Percentiles rank a stretch among this genome's conserved stretches.
Evolutionary conservation across 1,284 basidiomycete species (phyloP).

Genomic region (Cerrena zonata): DNA sequence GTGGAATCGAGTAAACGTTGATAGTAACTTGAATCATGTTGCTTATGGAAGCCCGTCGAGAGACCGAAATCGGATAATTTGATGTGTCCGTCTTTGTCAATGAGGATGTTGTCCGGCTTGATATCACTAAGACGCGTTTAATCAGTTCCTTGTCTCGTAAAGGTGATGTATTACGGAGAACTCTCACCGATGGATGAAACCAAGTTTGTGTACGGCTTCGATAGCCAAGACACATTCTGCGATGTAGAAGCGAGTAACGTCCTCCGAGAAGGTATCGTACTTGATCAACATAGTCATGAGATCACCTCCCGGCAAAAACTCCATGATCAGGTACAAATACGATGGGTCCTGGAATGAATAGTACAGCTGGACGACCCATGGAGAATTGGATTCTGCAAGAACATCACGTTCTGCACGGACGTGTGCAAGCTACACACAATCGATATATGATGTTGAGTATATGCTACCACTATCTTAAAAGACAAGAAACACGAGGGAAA

Average conservation of each 20-base stretch:
- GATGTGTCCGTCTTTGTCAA: constrained; percentile 93
- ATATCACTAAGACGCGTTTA: constrained; percentile 66
- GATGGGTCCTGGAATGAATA: constrained; percentile 98
- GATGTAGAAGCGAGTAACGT: constrained; percentile 98
- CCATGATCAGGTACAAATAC: constrained; percentile 98
- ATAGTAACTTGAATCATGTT: constrained; percentile 92
- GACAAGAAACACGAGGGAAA: constrained; percentile 2
- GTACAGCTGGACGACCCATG: constrained; percentile 96
- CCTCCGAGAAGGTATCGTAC: constrained; percentile 98
- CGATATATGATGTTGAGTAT: too few species aligned
- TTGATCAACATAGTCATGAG: constrained; percentile 99
- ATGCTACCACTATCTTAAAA: neutral
- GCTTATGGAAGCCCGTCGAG: constrained; percentile 96
- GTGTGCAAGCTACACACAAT: constrained; percentile 75
- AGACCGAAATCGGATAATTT: constrained; percentile 98
- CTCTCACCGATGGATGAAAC: constrained; percentile 93
- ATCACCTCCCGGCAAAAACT: constrained; percentile 96
- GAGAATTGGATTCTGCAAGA: constrained; percentile 93
- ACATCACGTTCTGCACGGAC: constrained; percentile 98
- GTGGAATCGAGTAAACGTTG: constrained; percentile 72
- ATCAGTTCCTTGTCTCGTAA: neutral
- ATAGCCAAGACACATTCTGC: constrained; percentile 97
- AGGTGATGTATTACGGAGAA: too few species aligned
- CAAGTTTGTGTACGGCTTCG: constrained; percentile 95
- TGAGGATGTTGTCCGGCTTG: constrained; percentile 98